Base-by-base conservation (phyloP, 495 filamentous ascomycete species). In the Xylaria venustula region DNA sequence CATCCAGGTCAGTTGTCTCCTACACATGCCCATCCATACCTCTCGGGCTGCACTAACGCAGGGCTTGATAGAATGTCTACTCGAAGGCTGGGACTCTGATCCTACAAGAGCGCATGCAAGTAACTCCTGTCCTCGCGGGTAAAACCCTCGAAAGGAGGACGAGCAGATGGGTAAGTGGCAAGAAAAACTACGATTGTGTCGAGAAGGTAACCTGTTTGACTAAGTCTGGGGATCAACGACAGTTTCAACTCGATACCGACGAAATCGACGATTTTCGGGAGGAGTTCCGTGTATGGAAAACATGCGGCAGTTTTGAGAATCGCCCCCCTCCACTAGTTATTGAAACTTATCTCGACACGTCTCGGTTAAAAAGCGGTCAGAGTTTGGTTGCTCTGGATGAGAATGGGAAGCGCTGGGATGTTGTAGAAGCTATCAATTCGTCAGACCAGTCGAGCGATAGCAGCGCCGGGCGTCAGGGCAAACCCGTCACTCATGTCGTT, bases 201-300 rank as follows among this genome's bases (percentile, higher is more conserved):
- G 52, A 62, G 34, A 23, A 37, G 5, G 11, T 37, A 58, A 37
- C 23, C 12, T 7, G 30, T 66, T 58, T 71, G 28, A 68, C 65
- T 67, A 40, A 67, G 30, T 20, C 22, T 30, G 0, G 2, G 19
- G 42, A 2, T 48, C n/a, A 34, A 44, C 23, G 23, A 56, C 58
- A 98, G 94, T 98, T 97, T 75, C 94, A 96, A 70, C 84, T 97
- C 63, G 91, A 97, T 50, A 81, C 96, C 46, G 91, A 97, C 63
- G 94, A 98, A 55, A 93, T 91, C 54, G 91, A 96, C 67, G 85
- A 86, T 44, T 89, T 94, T 62, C 80, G 85, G 67, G 88, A 96
- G 58, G 88, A 92, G 60, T 80, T 97, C 32, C 81, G 82, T 63
- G 79, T 87, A 42, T 98, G 92, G 91, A 88, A 84, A 74, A 81